Evolutionary conservation across 345 rosid genomes (phyloP), one percentile per base, ranked within the genome.

Genomic region (Pistacia atlantica): DNA sequence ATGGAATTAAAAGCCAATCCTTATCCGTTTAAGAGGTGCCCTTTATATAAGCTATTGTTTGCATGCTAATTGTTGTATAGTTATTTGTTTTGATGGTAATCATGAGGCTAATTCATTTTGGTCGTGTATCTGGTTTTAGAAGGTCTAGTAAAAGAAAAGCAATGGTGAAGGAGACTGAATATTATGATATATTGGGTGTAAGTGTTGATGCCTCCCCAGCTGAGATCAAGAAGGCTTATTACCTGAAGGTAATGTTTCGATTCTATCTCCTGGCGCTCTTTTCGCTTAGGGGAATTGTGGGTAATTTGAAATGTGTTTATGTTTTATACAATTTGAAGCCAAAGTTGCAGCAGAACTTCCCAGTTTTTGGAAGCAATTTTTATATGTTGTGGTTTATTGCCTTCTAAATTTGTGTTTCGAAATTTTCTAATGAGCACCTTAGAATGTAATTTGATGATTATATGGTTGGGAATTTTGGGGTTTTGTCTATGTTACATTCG

Each of bases 141-240:
- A 74, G 63, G 37, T 38, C 17, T 33, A 11, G 28, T 10, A 49
- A 57, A 56, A 65, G 16, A 61, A 58, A 65, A 49, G 51, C 71
- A 22, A 95, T 91, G 97, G 95, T 85, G 86, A 90, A 87, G 78
- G 98, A 93, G 14, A 89, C 87, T 12, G 74, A 87, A 6, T 93
- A 87, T 70, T 96, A 96, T 72, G 95, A 92, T 57, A 68, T 85
- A 16, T 84, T 96, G 87, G 99, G 95, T 65, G 90, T 92, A 75
- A 80, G 68, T 48, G 87, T 79, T 74, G 94, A 90, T 66, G 97
- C 97, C 0, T 84, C 98, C 2, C 52, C 89, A 17, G 89, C 93
- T 58, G 97, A 93, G 56, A 96, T 93, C 75, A 96, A 93, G 85
- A 96, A 92, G 82, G 98, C 97, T 81, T 96, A 93, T 81, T 93